Base-by-base conservation (phyloP, 139 green algal species). In the Tetradesmus lagerheimii region DNA sequence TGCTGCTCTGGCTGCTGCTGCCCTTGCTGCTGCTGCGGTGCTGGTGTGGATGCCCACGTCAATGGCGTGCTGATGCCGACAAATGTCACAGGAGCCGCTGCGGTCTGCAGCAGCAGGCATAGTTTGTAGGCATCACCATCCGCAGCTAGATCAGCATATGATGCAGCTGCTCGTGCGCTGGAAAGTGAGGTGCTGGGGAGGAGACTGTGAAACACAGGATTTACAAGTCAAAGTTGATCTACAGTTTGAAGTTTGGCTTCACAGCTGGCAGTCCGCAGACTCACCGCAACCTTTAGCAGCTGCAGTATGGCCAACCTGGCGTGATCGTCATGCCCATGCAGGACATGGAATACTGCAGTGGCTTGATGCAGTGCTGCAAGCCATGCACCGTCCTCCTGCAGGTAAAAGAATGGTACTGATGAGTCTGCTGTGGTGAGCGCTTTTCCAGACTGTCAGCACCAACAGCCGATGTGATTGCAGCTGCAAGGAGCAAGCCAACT, bases 1-100 rank as follows among this genome's bases (percentile, higher is more conserved):
- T 82, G 64, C 45, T 81, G 29, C 39, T 90, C 31, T 27, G 39
- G 29, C 74, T 83, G 74, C 86, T 53, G 87, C 34, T 67, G 53
- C 31, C 2, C 14, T 23, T 25, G 45, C 57, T 91, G 87, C 53
- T 83, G 57, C 39, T 53, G 66, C 31, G 78, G 50, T n/a, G 91
- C 86, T 27, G 89, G 92, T 14, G 92, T 96, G 34, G 90, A 89
- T 27, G 94, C 94, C 94, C 94, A 96, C 18, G 93, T 90, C 39
- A 95, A 88, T 0, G 93, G 93, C 18, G 86, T 93, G 39, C 92
- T 93, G 15, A 96, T 92, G n/a, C 75, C 94, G 29, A 96, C 87
- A 79, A 95, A 94, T 29, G 83, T 88, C 3, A 88, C 62, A 37
- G 64, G 64, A 6, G 29, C 38, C 8, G 34, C 34, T 25, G 29